phyloP scores from a whole-genome alignment of 2,329 filamentous ascomycete genomes.

The Aspergillus vadensis region DNA sequence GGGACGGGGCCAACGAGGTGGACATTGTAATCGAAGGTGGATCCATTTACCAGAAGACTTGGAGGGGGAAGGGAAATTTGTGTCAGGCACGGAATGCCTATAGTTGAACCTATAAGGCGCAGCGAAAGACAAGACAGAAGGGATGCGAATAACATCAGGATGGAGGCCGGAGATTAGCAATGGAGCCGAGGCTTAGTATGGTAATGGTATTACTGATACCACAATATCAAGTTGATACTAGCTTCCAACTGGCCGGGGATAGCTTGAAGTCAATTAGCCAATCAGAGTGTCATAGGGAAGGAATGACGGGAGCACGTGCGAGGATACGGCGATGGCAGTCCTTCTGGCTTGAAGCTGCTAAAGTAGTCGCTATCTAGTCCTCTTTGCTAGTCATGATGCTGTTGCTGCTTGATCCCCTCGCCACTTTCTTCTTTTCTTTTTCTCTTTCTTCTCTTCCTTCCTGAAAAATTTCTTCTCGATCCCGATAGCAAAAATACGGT shows the following conservation, averaged over 20 bases:
- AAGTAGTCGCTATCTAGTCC: neutral
- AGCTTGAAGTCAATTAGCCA: neutral
- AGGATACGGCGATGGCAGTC: conserved; percentile 2
- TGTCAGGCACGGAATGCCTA: neutral
- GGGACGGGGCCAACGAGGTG: conserved; percentile 27
- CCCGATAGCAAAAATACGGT: neutral
- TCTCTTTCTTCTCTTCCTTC: neutral
- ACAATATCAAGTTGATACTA: too few relatives aligned
- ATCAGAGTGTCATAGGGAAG: neutral
- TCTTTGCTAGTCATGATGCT: neutral
- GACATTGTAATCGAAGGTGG: conserved; percentile 6
- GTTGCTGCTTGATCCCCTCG: conserved; percentile 2
- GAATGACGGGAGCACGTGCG: conserved; percentile 3
- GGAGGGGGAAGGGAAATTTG: neutral
- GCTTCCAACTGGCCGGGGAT: neutral
- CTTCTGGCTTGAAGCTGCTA: neutral
- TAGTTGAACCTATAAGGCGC: neutral
- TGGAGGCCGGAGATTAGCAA: neutral
- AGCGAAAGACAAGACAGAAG: neutral
- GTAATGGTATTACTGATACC: neutral
- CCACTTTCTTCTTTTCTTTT: neutral
- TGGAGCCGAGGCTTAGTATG: neutral
- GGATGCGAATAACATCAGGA: conserved; percentile 1
- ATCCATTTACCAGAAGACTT: neutral
- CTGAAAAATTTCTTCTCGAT: neutral